Evolutionary conservation across 129 eudicot species (phyloP).

Genomic region (Calendula officinalis): DNA sequence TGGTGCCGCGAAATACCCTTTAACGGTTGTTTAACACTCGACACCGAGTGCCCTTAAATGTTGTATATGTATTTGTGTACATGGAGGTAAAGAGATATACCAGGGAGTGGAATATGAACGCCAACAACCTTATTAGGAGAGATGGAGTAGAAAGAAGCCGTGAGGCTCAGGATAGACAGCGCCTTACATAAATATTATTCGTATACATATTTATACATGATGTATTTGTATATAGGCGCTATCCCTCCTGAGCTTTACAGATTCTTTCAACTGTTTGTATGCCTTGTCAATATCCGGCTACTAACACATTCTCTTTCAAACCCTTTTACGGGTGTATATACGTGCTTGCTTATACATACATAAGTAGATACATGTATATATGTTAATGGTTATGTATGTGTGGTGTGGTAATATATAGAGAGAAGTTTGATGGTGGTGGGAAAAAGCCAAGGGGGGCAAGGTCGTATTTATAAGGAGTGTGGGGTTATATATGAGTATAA

Average conservation of each 20-base stretch:
- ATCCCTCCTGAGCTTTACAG: slow-evolving; percentile 50
- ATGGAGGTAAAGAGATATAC: neutral
- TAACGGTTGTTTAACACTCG: too few relatives aligned
- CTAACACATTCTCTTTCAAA: slow-evolving; percentile 13
- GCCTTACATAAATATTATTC: slow-evolving; percentile 2
- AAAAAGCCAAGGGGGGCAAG: neutral
- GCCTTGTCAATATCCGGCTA: slow-evolving; percentile 2
- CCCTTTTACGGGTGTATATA: neutral
- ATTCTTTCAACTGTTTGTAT: slow-evolving; percentile 21
- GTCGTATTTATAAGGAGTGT: slow-evolving; percentile 28
- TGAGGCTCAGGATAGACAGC: slow-evolving; percentile 48
- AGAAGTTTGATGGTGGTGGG: slow-evolving; percentile 16
- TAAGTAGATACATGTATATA: neutral
- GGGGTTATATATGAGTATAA: slow-evolving; percentile 4
- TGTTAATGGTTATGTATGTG: neutral
- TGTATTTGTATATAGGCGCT: slow-evolving; percentile 22
- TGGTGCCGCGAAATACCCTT: too few relatives aligned
- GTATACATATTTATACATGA: neutral
- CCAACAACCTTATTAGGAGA: neutral
- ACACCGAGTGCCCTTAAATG: too few relatives aligned
- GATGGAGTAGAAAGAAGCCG: slow-evolving; percentile 27
- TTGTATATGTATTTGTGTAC: neutral
- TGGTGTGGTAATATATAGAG: neutral
- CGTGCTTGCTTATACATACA: neutral
- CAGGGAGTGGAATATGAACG: neutral